Percentiles rank a stretch among this genome's conserved stretches.
These are phyloP conservation scores for Yarrowia alimentaria DNA, from an alignment of 805 yeast species.

Conservation along the genomic window DNA sequence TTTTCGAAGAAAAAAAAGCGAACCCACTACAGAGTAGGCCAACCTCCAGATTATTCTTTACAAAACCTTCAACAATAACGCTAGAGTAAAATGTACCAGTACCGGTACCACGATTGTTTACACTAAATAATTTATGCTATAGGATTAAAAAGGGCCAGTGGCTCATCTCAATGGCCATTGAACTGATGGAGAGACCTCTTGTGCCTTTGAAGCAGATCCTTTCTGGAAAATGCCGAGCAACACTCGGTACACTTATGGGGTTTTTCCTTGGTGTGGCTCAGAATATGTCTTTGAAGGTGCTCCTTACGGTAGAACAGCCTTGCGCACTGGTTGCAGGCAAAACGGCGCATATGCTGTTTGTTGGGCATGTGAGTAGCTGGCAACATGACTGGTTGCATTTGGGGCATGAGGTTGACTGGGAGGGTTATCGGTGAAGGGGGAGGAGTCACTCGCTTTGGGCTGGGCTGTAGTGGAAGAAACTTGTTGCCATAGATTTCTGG, in stretches of 20 bases:
- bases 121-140: too few relatives aligned
- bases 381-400: not conserved
- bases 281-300: constrained; percentile 22
- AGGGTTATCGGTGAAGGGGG: too few relatives aligned
- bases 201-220: constrained; percentile 25
- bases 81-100: too few relatives aligned
- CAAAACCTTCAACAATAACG: too few relatives aligned
- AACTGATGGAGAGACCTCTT: constrained; percentile 20
- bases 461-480: constrained; percentile 16
- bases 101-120: too few relatives aligned
- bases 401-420: too few relatives aligned
- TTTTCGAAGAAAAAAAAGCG: too few relatives aligned
- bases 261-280: constrained; percentile 24
- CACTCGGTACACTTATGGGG: constrained; percentile 17
- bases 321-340: constrained; percentile 20
- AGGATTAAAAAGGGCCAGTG: too few relatives aligned
- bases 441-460: constrained; percentile 20
- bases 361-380: constrained; percentile 12
- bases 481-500: constrained; percentile 13
- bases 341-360: constrained; percentile 25
- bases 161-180: not conserved
- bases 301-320: constrained; percentile 20
- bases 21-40: too few relatives aligned
- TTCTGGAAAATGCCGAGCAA: constrained; percentile 14
- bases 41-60: too few relatives aligned